Evolutionary conservation across 2,329 filamentous ascomycete species (phyloP).

Genomic region (Botrytis deweyae): DNA sequence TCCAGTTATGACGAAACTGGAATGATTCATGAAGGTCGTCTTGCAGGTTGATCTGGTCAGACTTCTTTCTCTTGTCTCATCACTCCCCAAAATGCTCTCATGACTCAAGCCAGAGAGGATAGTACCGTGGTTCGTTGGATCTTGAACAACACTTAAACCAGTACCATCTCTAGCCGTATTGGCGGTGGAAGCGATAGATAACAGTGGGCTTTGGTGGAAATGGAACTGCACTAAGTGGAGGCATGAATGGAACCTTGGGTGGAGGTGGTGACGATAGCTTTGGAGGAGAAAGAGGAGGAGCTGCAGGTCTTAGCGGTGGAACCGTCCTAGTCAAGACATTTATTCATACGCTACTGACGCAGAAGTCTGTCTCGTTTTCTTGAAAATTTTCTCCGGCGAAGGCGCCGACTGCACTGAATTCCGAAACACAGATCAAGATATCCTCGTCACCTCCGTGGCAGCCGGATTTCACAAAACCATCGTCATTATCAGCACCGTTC

Average conservation of each 20-base stretch:
- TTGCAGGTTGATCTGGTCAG: conserved; percentile 30
- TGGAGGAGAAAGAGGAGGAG: background rate
- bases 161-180: background rate
- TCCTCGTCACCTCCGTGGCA: conserved; percentile 47
- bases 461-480: conserved; percentile 56
- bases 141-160: conserved; percentile 40
- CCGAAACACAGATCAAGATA: conserved; percentile 42
- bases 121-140: conserved; percentile 55
- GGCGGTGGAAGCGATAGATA: background rate
- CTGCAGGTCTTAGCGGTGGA: background rate
- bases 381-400: conserved; percentile 69
- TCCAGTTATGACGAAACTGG: conserved; percentile 24
- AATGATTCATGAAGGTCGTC: conserved; percentile 22
- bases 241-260: background rate
- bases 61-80: conserved; percentile 71
- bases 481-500: conserved; percentile 64
- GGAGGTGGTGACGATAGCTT: background rate
- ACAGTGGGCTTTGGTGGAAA: background rate
- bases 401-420: conserved; percentile 62
- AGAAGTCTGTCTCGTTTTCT: conserved; percentile 39
- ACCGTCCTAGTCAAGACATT: background rate
- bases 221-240: background rate
- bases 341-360: background rate
- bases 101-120: conserved; percentile 58
- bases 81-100: conserved; percentile 70